Conservation (phyloP, 2,329 filamentous ascomycete genomes). For the Claviceps purpurea region DNA sequence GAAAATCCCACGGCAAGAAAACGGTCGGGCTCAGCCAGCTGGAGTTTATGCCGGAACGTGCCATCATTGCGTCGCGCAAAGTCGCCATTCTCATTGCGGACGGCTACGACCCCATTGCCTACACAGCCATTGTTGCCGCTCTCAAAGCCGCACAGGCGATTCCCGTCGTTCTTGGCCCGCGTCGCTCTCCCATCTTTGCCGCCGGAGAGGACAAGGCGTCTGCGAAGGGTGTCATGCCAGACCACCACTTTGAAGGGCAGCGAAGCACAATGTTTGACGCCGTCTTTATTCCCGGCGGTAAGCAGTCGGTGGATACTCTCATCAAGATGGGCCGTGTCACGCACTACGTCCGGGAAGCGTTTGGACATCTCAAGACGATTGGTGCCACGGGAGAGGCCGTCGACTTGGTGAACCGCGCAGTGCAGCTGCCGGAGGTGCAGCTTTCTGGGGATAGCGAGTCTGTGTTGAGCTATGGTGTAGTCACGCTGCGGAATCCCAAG, state of each 20-base stretch:
- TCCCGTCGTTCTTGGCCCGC: conserved; percentile 59
- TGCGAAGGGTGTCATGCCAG: conserved; percentile 46
- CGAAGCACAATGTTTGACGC: conserved; percentile 73
- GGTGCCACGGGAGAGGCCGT: conserved; percentile 63
- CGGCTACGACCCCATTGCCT: conserved; percentile 56
- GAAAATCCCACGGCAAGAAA: conserved; percentile 50
- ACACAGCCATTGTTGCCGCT: conserved; percentile 50
- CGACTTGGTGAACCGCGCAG: conserved; percentile 40
- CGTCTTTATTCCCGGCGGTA: conserved; percentile 62
- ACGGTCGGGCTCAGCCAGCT: conserved; percentile 56
- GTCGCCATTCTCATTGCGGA: conserved; percentile 68
- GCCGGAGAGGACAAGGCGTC: conserved; percentile 39
- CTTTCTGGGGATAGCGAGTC: conserved; percentile 34
- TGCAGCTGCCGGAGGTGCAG: conserved; percentile 28
- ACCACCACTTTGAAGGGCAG: conserved; percentile 70
- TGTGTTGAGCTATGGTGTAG: conserved; percentile 59
- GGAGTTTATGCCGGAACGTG: conserved; percentile 48
- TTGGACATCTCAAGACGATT: conserved; percentile 69
- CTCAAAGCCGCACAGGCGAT: conserved; percentile 49
- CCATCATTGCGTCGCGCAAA: conserved; percentile 57
- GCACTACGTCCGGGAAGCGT: conserved; percentile 69
- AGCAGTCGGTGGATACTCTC: conserved; percentile 47
- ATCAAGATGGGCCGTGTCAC: conserved; percentile 56
- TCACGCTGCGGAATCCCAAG: conserved; percentile 45
- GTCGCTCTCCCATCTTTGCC: conserved; percentile 52